Conservation (phyloP, 805 yeast species). For the Metschnikowia kofuensis region DNA sequence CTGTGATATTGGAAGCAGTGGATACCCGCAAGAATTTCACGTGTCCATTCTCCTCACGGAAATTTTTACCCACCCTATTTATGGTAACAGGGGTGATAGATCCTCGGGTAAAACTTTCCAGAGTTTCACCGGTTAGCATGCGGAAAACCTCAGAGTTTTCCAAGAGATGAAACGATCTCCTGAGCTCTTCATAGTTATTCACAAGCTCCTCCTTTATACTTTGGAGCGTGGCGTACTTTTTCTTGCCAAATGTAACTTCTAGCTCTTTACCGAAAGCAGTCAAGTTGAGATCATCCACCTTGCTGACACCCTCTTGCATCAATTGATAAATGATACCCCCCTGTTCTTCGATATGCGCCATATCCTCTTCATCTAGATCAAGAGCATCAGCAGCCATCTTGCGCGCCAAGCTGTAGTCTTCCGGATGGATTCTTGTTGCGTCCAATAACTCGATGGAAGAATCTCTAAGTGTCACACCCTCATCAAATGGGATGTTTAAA, state of each 20-base stretch:
- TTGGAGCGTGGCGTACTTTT: constrained; percentile 74
- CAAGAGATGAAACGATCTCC: constrained; percentile 66
- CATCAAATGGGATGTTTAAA: constrained; percentile 70
- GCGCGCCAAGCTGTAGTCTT: constrained; percentile 92
- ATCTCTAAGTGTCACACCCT: constrained; percentile 51
- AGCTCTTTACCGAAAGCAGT: constrained; percentile 92
- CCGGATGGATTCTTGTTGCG: constrained; percentile 96
- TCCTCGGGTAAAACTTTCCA: constrained; percentile 64
- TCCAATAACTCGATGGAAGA: constrained; percentile 80
- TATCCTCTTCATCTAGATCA: constrained; percentile 92
- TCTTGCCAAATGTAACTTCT: constrained; percentile 66
- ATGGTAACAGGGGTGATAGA: constrained; percentile 73
- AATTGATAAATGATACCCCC: constrained; percentile 79
- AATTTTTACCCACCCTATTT: constrained; percentile 63
- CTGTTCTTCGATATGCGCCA: constrained; percentile 72
- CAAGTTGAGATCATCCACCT: constrained; percentile 81
- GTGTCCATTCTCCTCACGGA: constrained; percentile 49
- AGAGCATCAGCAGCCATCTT: constrained; percentile 98
- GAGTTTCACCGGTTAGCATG: constrained; percentile 84
- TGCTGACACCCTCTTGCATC: constrained; percentile 64
- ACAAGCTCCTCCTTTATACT: constrained; percentile 84
- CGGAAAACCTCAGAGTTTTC: constrained; percentile 75
- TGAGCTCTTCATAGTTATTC: constrained; percentile 81
- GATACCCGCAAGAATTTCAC: constrained; percentile 39
- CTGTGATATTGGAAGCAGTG: constrained; percentile 42